These are phyloP conservation scores for Corinectria fuckeliana DNA, from an alignment of 2,329 filamentous ascomycete species.

Conservation along the genomic window DNA sequence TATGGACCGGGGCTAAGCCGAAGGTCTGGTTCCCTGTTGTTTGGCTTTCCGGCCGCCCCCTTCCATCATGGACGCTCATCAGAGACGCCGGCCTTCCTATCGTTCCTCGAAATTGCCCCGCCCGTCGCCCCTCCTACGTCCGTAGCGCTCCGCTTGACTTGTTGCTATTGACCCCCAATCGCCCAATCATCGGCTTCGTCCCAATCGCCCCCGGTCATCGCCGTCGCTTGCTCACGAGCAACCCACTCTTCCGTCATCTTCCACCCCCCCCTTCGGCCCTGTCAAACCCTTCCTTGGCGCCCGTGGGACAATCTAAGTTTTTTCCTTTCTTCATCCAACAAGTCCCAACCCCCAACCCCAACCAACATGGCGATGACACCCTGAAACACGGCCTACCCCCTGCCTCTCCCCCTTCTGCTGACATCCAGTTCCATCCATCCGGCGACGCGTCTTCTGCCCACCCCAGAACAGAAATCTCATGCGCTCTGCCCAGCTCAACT, in stretches of 20 bases:
- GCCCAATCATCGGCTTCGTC: slow-evolving; percentile 24
- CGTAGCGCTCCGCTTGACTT: slow-evolving; percentile 2
- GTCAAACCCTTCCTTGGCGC: slow-evolving; percentile 37
- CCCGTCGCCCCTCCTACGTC: background rate
- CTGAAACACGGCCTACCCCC: slow-evolving; percentile 39
- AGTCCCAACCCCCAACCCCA: slow-evolving; percentile 30
- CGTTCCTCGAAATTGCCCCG: slow-evolving; percentile 25
- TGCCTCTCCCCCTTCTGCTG: slow-evolving; percentile 33
- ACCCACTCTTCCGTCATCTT: slow-evolving; percentile 31
- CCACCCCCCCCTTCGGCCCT: slow-evolving; percentile 31
- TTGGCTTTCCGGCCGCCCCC: slow-evolving; percentile 21
- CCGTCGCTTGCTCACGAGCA: slow-evolving; percentile 20
- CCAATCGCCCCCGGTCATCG: slow-evolving; percentile 30
- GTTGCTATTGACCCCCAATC: slow-evolving; percentile 22
- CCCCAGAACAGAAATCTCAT: slow-evolving; percentile 5
- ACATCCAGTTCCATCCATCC: slow-evolving; percentile 24
- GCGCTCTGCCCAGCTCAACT: slow-evolving; percentile 8
- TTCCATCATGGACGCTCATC: slow-evolving; percentile 16
- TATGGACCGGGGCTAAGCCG: slow-evolving; percentile 34
- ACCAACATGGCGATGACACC: slow-evolving; percentile 27
- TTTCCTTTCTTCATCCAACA: background rate
- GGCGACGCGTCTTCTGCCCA: slow-evolving; percentile 27
- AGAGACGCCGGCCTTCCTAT: slow-evolving; percentile 16
- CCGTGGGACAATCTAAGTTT: slow-evolving; percentile 27
- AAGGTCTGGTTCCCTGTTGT: slow-evolving; percentile 34